Percentiles rank a stretch among this genome's conserved stretches.
Conservation (phyloP, 75 land plant species). For the Sequoiadendron giganteum region DNA sequence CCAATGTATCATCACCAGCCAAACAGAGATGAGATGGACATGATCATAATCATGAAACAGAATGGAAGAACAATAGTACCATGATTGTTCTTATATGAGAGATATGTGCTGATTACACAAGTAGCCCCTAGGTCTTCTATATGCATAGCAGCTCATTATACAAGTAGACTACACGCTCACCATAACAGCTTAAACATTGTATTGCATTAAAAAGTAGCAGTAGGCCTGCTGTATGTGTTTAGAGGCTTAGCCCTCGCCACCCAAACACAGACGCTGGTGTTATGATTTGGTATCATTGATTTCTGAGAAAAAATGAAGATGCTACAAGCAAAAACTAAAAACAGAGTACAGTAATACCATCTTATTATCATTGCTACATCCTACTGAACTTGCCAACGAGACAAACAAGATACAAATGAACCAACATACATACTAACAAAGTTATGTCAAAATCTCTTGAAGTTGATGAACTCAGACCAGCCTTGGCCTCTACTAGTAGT, state of each 20-base stretch:
- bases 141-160: background rate
- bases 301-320: too few relatives aligned
- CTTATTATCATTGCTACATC: background rate
- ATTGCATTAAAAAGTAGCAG: background rate
- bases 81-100: background rate
- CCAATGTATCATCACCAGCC: background rate
- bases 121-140: too few relatives aligned
- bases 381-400: background rate
- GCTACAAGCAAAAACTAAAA: background rate
- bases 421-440: background rate
- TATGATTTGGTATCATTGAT: too few relatives aligned
- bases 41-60: background rate
- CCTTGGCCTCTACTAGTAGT: background rate
- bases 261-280: too few relatives aligned
- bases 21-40: background rate
- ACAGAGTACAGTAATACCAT: background rate
- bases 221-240: too few relatives aligned
- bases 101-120: too few relatives aligned
- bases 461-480: background rate
- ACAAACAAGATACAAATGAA: background rate
- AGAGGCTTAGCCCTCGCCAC: too few relatives aligned
- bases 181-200: background rate
- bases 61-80: background rate
- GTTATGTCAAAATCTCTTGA: background rate
- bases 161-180: background rate